Conservation (phyloP, 768 basidiomycete species). For the Thelephora ganbajun region DNA sequence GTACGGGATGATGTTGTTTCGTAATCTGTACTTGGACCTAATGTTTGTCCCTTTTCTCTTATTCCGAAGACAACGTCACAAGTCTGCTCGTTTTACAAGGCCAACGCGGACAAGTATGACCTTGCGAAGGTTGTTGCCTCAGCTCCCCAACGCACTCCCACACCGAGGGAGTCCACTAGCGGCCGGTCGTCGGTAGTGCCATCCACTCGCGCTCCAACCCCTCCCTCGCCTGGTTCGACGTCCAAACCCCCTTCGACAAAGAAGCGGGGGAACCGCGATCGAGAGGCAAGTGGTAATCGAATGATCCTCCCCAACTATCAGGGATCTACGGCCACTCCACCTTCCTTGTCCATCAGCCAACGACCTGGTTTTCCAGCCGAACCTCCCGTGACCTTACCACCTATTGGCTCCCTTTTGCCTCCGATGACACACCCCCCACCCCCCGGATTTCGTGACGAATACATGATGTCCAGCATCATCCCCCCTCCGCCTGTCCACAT, state of each 20-base stretch:
- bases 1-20: slow-evolving; percentile 15
- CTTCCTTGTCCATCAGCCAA: background rate
- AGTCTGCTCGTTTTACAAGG: slow-evolving; percentile 38
- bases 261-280: background rate
- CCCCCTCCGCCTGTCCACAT: background rate
- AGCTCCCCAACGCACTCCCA: slow-evolving; percentile 27
- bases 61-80: slow-evolving; percentile 35
- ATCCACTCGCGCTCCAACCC: background rate
- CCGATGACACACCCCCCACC: background rate
- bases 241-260: background rate
- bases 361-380: background rate
- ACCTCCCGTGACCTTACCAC: background rate
- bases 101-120: slow-evolving; percentile 26
- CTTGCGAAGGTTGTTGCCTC: slow-evolving; percentile 25
- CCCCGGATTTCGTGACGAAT: no score
- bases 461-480: background rate
- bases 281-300: background rate
- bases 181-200: no score
- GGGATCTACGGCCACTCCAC: background rate
- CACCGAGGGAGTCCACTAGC: slow-evolving; percentile 3
- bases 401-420: background rate
- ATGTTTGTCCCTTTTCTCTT: slow-evolving; percentile 2
- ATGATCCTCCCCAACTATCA: no score
- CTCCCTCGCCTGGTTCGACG: background rate
- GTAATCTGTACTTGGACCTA: background rate